These are phyloP conservation scores for Scedosporium dehoogii DNA, from an alignment of 2,329 filamentous ascomycete genomes.

Conservation along the genomic window DNA sequence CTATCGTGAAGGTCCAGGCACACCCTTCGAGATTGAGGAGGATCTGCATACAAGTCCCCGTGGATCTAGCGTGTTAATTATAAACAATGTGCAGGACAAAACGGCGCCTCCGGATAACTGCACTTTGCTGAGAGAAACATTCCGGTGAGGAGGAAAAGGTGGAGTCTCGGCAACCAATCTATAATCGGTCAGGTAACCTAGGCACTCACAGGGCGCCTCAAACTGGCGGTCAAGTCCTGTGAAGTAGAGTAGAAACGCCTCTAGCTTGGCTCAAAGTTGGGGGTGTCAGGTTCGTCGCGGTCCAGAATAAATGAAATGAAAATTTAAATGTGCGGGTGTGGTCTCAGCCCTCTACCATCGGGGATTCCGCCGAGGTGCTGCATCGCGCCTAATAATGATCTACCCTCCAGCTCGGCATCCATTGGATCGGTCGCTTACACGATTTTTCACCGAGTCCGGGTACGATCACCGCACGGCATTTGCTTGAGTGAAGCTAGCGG, in stretches of 20 bases:
- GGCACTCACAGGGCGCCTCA: too few species aligned
- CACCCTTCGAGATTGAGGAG: not conserved
- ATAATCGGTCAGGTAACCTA: too few species aligned
- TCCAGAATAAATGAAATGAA: not conserved
- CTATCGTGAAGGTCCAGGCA: not conserved
- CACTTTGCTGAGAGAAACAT: too few species aligned
- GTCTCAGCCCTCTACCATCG: not conserved
- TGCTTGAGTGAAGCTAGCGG: not conserved
- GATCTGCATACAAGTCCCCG: not conserved
- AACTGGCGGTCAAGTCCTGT: not conserved
- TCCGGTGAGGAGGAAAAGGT: too few species aligned
- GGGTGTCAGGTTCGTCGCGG: too few species aligned
- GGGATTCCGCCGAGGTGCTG: not conserved
- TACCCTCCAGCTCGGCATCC: not conserved
- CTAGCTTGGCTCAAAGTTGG: too few species aligned
- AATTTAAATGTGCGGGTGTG: not conserved
- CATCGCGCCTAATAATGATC: not conserved
- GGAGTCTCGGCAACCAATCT: too few species aligned
- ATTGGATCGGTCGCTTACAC: not conserved
- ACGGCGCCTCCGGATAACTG: too few species aligned
- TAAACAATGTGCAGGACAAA: too few species aligned
- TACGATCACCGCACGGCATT: not conserved
- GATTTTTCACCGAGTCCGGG: not conserved
- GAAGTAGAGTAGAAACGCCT: not conserved
- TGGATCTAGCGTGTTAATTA: too few species aligned